These are phyloP conservation scores for Eragrostis nindensis DNA, from an alignment of 176 grass and related monocot species.

Conservation along the genomic window DNA sequence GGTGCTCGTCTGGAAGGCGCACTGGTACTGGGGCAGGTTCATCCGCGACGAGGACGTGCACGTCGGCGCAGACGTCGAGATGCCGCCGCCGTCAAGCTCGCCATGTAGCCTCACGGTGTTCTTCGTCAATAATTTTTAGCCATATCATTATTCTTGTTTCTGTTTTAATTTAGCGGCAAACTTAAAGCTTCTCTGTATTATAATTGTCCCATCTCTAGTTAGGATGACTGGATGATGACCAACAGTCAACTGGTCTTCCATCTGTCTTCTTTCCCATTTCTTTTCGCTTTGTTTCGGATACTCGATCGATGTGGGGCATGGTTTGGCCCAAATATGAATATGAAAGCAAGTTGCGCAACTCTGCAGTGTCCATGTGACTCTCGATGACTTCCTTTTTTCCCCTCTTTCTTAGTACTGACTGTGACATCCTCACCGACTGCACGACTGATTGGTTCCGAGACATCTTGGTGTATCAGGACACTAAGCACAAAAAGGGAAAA, in stretches of 20 bases:
- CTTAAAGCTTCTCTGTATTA: slow-evolving; percentile 33
- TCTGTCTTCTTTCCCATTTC: not conserved
- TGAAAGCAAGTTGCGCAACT: slow-evolving; percentile 6
- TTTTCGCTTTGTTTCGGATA: slow-evolving; percentile 13
- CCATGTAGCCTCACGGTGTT: not conserved
- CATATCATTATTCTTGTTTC: not conserved
- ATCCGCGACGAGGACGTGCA: slow-evolving; percentile 69
- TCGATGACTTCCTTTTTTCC: not conserved
- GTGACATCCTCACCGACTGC: not conserved
- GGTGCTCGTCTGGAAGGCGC: slow-evolving; percentile 75
- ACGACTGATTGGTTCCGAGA: not conserved
- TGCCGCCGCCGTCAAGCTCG: slow-evolving; percentile 17
- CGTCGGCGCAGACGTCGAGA: slow-evolving; percentile 56
- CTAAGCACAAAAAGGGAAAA: not conserved
- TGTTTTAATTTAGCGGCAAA: not conserved
- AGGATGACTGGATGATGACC: slow-evolving; percentile 43
- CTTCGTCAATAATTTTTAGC: not conserved
- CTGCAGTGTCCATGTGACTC: not conserved
- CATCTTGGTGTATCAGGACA: no score
- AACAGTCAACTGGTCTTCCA: slow-evolving; percentile 18
- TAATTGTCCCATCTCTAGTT: not conserved
- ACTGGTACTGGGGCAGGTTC: slow-evolving; percentile 91
- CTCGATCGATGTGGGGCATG: not conserved
- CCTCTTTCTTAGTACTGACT: not conserved
- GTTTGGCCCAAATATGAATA: slow-evolving; percentile 14